Base-by-base conservation (phyloP, 441 rosid species). In the Capsella rubella region DNA sequence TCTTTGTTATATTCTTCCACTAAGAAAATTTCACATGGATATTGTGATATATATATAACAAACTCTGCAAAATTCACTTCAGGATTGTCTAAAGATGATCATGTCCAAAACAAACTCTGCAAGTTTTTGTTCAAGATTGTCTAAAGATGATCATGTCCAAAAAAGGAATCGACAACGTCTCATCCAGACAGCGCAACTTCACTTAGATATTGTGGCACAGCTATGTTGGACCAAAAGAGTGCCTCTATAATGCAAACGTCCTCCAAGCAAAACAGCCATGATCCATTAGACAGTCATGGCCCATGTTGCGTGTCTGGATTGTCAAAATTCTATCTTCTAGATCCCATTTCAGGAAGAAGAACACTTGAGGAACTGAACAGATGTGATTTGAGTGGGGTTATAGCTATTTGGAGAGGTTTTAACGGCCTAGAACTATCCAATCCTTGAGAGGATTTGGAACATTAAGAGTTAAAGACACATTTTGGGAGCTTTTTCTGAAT, bases 191-290 rank as follows among this genome's bases (percentile, higher is more conserved):
- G 31, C 55, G 29, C 31, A 18, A 37, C 11, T 57, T 1, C n/a
- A 16, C 28, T 10, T 5, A 57, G n/a, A 15, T 39, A 35, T 57
- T 35, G 21, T 58, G 46, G 27, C n/a, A 58, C 29, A 18, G 42
- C 42, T 35, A 58, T 58, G 63, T 57, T 57, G 43, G 29, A 16
- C 15, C 15, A 16, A 35, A 53, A 34, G 16, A 34, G 45, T 57
- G 62, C 28, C 45, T 39, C 42, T 28, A 35, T 21, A 57, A 57
- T 57, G 63, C 45, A 57, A 57, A 57, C 18, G 45, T 37, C 2
- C 9, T 21, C 29, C 15, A 35, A 58, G n/a, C 63, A 35, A 35
- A n/a, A 58, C 47, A 37, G 2, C 27, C 14, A 58, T 58, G 28
- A 37, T 58, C 31, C 16, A 18, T 18, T 59, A 39, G 10, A 35